Evolutionary conservation across 2,329 filamentous ascomycete genomes (phyloP).

Genomic region (Fusarium metavorans): DNA sequence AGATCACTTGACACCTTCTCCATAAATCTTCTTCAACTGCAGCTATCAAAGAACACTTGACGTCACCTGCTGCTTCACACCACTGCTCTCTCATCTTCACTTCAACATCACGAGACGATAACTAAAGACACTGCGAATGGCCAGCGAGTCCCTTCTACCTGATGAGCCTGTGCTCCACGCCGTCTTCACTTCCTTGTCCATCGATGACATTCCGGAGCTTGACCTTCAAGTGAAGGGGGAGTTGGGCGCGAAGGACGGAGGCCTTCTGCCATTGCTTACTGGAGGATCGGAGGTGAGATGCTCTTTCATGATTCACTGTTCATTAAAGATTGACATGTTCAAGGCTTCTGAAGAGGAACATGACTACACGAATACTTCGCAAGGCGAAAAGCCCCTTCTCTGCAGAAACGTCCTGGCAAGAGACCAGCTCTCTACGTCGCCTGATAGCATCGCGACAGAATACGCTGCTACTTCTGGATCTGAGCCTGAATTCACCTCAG

Average conservation of each 20-base stretch:
- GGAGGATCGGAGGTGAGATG: slow-evolving; percentile 14
- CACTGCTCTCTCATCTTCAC: not conserved
- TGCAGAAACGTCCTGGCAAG: slow-evolving; percentile 6
- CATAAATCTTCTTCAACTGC: not conserved
- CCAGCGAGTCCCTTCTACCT: not conserved
- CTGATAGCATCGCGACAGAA: slow-evolving; percentile 20
- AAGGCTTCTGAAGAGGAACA: not conserved
- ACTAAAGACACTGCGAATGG: slow-evolving; percentile 6
- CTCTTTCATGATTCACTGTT: not conserved
- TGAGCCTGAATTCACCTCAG: slow-evolving; percentile 32
- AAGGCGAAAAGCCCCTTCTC: slow-evolving; percentile 6
- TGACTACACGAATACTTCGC: not conserved
- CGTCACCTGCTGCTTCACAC: not conserved
- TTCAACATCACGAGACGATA: not conserved
- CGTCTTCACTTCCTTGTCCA: not conserved
- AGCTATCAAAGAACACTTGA: not conserved
- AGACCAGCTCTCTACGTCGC: not conserved
- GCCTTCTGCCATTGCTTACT: not conserved
- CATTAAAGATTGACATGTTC: not conserved
- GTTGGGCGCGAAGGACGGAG: not conserved
- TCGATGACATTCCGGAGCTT: slow-evolving; percentile 8
- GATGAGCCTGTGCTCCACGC: slow-evolving; percentile 7
- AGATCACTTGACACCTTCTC: not conserved
- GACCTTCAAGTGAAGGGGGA: not conserved
- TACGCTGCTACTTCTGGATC: slow-evolving; percentile 37